Evolutionary conservation across 257 asterid species (phyloP), one percentile per base, ranked within the genome.

Genomic region (Linderniella brevidens): DNA sequence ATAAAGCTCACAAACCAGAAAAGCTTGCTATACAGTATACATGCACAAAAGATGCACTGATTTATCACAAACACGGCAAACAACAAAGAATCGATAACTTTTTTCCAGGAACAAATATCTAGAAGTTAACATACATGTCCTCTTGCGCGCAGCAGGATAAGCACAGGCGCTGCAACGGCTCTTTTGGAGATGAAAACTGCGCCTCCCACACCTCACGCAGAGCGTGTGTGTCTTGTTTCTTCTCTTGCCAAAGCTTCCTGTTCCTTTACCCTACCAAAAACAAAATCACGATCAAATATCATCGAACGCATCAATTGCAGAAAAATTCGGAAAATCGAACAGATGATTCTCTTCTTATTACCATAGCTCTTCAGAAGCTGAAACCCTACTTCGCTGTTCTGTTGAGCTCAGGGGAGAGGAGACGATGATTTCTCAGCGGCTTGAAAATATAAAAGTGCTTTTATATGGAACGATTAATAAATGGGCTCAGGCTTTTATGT

Each of bases 131-230:
- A 48, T 57, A 73, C 80, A 73, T 15, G 63, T 68, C 65, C 80
- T 68, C 57, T 56, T 65, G 54, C 80, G 71, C 4, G 80, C 76
- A 48, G 80, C 80, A 14, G 80, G 80, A 48, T 73, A 73, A 19
- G 80, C 80, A 41, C 80, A 73, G 35, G 80, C 80, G n/a, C 76
- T 50, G 63, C 80, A 73, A 16, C 80, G 80, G 53, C 80, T 73
- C 71, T 73, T 73, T 73, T 73, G 80, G 47, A 73, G 68, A 49
- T 73, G 80, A 49, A 73, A 73, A 37, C 80, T 73, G 54, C 80
- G 70, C 58, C 79, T 72, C 40, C 79, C 79, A 39, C 79, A 72
- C 51, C 80, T 59, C 46, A 73, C 76, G 46, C 76, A 73, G 46
- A 73, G 69, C 3, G 76, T 73, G 76, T 73, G 76, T 4, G 80